Evolutionary conservation across 148 eudicot genomes (phyloP), one percentile per base, ranked within the genome.

Genomic region (Pouteria glomerata): DNA sequence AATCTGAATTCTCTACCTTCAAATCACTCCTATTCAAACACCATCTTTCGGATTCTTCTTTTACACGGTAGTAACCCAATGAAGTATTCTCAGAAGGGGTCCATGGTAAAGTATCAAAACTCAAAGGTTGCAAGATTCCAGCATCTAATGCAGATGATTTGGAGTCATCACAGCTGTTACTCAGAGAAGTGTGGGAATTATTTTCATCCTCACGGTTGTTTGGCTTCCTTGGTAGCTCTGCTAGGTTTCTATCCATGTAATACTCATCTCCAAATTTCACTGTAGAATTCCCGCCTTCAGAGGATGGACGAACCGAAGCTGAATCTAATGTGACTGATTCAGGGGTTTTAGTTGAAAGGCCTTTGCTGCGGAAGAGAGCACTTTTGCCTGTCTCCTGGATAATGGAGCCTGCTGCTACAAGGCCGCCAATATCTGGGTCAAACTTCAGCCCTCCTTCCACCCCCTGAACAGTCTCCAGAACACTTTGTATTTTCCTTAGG

Each of bases 371-470:
- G 60, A 80, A 13, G 47, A 72, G 66, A 51, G 57, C n/a, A 48
- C 56, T 72, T 56, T 74, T 81, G 0, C 63, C 74, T 66, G 78
- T 29, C 68, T 74, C 88, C 71, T 79, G 85, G 23, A 65, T 66
- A 68, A 82, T 72, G 27, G 91, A 80, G 26, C 86, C 79, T 4
- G 88, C 72, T 30, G 96, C 81, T 42, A 91, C 88, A 30, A 94
- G 79, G 47, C 84, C 90, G 4, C 97, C 88, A 6, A 83, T 87
- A 2, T 82, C 52, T 1, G 97, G 90, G 73, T 91, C 97, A 61
- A 87, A 86, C 72, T 89, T 94, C 73, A 94, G 78, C 10, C 95
- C 87, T 64, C 98, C 97, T 77, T 88, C 97, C 26, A 91, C 89
- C 4, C 97, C 98, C 45, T 91, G 80, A 39, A 94, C 98, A 63